Conservation (phyloP, 139 green algal genomes). For the Chlamydomonas incerta region DNA sequence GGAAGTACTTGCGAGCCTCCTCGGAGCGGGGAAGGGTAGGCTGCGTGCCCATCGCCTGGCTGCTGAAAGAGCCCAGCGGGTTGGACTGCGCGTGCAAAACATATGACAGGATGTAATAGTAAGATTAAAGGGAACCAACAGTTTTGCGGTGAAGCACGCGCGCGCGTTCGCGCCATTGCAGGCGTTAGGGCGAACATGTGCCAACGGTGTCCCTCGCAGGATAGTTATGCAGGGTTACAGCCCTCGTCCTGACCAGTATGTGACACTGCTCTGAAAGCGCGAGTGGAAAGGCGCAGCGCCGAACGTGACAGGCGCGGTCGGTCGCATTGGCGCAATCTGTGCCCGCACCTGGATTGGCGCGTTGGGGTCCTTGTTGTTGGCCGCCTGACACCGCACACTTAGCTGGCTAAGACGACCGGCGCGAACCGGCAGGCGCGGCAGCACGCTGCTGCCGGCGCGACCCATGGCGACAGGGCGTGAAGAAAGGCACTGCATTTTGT, state of each 20-base stretch:
- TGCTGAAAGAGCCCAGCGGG: conserved; percentile 26
- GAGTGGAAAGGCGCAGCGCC: too few species aligned
- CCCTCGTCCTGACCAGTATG: not conserved
- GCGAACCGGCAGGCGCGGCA: not conserved
- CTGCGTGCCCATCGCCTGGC: not conserved
- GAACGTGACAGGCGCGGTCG: too few species aligned
- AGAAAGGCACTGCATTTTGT: too few species aligned
- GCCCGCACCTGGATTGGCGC: conserved; percentile 32
- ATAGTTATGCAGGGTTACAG: too few species aligned
- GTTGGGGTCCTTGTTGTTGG: conserved; percentile 38
- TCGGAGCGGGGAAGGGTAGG: conserved; percentile 4
- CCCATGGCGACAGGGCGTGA: too few species aligned
- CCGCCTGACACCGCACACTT: not conserved
- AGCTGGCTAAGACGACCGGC: not conserved
- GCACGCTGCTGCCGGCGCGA: too few species aligned
- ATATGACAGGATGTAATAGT: not conserved
- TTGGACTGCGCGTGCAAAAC: not conserved
- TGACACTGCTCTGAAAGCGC: not conserved
- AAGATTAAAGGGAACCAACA: not conserved
- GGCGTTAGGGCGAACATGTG: too few species aligned
- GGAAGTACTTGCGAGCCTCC: conserved; percentile 43
- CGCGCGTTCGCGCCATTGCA: too few species aligned
- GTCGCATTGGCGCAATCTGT: not conserved
- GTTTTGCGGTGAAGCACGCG: too few species aligned
- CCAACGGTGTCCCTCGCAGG: too few species aligned